phyloP scores from a whole-genome alignment of 371 early-diverging fungal species.

The Apophysomyces ossiformis region DNA sequence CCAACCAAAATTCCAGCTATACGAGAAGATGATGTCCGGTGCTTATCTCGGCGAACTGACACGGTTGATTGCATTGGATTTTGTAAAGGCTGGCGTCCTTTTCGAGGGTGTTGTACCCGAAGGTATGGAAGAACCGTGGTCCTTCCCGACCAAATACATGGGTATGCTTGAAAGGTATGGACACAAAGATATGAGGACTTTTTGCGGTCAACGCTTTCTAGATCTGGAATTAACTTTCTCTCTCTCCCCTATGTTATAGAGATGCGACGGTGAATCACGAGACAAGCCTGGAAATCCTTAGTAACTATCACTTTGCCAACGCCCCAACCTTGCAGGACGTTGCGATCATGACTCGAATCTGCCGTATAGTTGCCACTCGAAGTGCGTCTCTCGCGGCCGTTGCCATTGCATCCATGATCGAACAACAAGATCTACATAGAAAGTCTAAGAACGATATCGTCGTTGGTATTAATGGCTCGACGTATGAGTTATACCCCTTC shows the following conservation, averaged over 20 bases:
- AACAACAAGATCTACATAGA: constrained; percentile 31
- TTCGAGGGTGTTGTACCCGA: constrained; percentile 68
- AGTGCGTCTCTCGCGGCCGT: constrained; percentile 46
- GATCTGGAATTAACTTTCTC: background rate
- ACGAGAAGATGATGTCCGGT: constrained; percentile 94
- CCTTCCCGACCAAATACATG: constrained; percentile 84
- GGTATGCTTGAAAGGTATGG: constrained; percentile 41
- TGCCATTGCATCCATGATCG: constrained; percentile 42
- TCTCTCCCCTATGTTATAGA: background rate
- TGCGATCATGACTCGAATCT: constrained; percentile 36
- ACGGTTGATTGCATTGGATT: constrained; percentile 75
- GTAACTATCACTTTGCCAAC: constrained; percentile 22
- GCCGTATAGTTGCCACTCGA: constrained; percentile 43
- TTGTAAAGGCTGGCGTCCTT: constrained; percentile 65
- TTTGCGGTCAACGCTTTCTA: background rate
- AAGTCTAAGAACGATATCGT: constrained; percentile 27
- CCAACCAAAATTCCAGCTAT: constrained; percentile 82
- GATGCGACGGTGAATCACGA: constrained; percentile 17
- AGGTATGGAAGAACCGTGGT: constrained; percentile 61
- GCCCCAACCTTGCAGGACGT: constrained; percentile 45
- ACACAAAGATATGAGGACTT: constrained; percentile 16
- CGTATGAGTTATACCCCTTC: constrained; percentile 47
- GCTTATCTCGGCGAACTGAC: constrained; percentile 91
- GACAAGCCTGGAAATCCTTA: constrained; percentile 26
- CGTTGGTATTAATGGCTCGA: constrained; percentile 51